Conservation (phyloP, 1,284 basidiomycete species). For the Tremellales sp. region DNA sequence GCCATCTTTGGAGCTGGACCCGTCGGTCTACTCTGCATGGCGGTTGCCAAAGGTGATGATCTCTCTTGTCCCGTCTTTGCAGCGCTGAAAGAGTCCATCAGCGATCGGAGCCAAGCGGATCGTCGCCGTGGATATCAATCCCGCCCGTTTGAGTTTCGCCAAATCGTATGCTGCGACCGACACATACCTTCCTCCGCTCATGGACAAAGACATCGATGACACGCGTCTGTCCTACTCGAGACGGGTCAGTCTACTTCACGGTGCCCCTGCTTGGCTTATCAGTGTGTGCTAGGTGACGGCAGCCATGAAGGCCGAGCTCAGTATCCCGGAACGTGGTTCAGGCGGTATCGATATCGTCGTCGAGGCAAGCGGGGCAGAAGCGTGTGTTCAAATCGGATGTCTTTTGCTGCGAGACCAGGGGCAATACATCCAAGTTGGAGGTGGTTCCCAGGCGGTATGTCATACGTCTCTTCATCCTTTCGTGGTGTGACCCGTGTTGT, state of each 20-base stretch:
- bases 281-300: constrained; percentile 50
- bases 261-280: constrained; percentile 1
- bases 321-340: constrained; percentile 45
- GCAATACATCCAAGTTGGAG: no score
- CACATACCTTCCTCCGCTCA: constrained; percentile 4
- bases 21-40: constrained; percentile 84
- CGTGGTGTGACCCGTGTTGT: no score
- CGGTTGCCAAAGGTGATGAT: constrained; percentile 80
- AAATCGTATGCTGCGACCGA: constrained; percentile 77
- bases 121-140: constrained; percentile 64
- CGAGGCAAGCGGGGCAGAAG: constrained; percentile 57
- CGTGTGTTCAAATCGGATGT: constrained; percentile 57
- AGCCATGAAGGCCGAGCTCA: constrained; percentile 38
- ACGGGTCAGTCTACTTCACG: constrained; percentile 4
- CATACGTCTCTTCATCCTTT: no score
- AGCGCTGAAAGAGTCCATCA: constrained; percentile 72
- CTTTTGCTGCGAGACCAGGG: constrained; percentile 60
- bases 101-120: constrained; percentile 73
- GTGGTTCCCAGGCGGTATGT: no score
- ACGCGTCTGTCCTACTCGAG: no score
- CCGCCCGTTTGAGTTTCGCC: constrained; percentile 76
- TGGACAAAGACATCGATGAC: constrained; percentile 4
- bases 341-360: constrained; percentile 56
- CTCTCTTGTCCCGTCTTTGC: no score
- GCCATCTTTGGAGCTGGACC: constrained; percentile 84